A percentile compares a stretch with the other conserved stretches of the same genome.
phyloP scores from a whole-genome alignment of 768 basidiomycete species.

The Rhizopogon vesiculosus region DNA sequence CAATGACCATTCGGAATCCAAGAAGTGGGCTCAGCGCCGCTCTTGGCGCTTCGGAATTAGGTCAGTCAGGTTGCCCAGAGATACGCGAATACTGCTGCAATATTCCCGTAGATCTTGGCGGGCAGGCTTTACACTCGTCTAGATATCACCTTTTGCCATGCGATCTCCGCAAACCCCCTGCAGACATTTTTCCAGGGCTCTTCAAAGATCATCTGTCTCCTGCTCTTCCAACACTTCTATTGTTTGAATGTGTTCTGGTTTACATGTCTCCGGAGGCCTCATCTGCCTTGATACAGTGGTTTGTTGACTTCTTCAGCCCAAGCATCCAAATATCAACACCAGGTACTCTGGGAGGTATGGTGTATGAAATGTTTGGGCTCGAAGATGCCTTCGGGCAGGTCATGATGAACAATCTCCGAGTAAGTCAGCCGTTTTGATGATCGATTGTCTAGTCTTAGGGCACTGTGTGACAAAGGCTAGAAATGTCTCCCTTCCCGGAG shows the following conservation, averaged over 20 bases:
- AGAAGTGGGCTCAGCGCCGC: conserved; percentile 36
- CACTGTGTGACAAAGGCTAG: conserved; percentile 43
- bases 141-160: conserved; percentile 70
- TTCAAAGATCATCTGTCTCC: conserved; percentile 45
- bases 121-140: conserved; percentile 48
- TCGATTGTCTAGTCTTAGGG: background rate
- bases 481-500: conserved; percentile 72
- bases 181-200: conserved; percentile 38
- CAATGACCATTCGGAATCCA: conserved; percentile 65
- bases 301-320: conserved; percentile 47
- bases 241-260: conserved; percentile 92
- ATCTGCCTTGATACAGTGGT: conserved; percentile 65
- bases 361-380: conserved; percentile 94
- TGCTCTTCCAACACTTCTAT: conserved; percentile 69
- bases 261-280: conserved; percentile 72
- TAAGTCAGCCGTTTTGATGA: conserved; percentile 23
- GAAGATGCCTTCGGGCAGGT: conserved; percentile 88
- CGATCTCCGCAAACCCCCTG: conserved; percentile 66
- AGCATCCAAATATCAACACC: background rate
- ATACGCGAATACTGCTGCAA: conserved; percentile 8
- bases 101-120: conserved; percentile 67
- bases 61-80: background rate
- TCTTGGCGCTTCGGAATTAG: conserved; percentile 12
- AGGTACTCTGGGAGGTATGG: conserved; percentile 45
- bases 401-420: conserved; percentile 86